Conservation (phyloP, 2,329 filamentous ascomycete genomes). For the Claviceps capensis region DNA sequence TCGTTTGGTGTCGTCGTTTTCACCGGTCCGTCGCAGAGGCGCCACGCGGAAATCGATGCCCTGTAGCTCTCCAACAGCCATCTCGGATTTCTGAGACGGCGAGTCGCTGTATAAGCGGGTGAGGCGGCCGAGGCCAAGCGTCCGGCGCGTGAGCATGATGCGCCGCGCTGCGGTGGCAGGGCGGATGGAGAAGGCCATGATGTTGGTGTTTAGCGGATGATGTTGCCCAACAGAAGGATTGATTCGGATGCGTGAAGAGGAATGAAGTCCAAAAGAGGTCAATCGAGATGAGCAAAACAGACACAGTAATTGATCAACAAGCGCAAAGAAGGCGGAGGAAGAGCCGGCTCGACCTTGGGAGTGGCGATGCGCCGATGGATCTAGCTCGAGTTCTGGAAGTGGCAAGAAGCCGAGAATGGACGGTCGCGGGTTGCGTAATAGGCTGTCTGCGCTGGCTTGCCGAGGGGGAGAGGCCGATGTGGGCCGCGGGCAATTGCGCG, state of each 20-base stretch:
- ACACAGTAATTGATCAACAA: neutral
- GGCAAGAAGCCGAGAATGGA: neutral
- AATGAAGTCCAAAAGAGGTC: neutral
- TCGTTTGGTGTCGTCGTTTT: slow-evolving; percentile 75
- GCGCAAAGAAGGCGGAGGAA: neutral
- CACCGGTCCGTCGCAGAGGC: slow-evolving; percentile 72
- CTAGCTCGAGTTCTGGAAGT: neutral
- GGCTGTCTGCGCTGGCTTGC: neutral
- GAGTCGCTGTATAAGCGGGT: neutral
- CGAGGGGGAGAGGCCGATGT: neutral
- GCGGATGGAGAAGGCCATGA: slow-evolving; percentile 9
- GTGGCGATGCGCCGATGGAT: neutral
- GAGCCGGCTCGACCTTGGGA: neutral
- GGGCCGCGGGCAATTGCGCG: neutral
- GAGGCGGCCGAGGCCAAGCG: slow-evolving; percentile 3
- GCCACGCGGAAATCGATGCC: slow-evolving; percentile 78
- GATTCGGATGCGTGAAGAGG: too few species aligned
- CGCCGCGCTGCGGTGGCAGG: slow-evolving; percentile 6
- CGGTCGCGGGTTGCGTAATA: neutral
- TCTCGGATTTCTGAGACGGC: slow-evolving; percentile 30
- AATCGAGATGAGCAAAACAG: too few species aligned
- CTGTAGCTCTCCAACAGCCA: slow-evolving; percentile 76
- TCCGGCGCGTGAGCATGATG: neutral
- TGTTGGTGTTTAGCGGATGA: neutral
- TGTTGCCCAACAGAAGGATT: too few species aligned